Evolutionary conservation across 495 filamentous ascomycete genomes (phyloP).

Genomic region (Aspergillus incahuasiensis): DNA sequence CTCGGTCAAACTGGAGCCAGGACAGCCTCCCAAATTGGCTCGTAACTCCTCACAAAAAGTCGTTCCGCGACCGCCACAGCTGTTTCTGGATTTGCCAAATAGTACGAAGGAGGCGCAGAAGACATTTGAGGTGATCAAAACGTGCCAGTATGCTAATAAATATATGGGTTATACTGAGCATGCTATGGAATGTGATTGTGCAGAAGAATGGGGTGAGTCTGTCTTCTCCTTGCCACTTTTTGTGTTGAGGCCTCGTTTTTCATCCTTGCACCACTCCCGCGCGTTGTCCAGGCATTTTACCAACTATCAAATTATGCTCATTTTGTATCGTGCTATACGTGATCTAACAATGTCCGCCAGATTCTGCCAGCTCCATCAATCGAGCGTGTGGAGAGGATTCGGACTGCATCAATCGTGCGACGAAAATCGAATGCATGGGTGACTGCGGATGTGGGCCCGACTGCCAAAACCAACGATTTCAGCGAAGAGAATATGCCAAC

Average conservation of each 20-base stretch:
- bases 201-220: slow-evolving; percentile 90
- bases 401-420: slow-evolving; percentile 97
- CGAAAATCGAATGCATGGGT: slow-evolving; percentile 91
- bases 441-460: slow-evolving; percentile 79
- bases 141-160: slow-evolving; percentile 85
- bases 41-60: slow-evolving; percentile 72
- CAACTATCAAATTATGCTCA: background rate
- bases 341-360: slow-evolving; percentile 44
- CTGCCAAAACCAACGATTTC: slow-evolving; percentile 95
- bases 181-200: slow-evolving; percentile 92
- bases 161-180: slow-evolving; percentile 87
- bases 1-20: slow-evolving; percentile 59
- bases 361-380: slow-evolving; percentile 57
- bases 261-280: background rate
- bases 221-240: slow-evolving; percentile 7
- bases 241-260: background rate
- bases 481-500: slow-evolving; percentile 79
- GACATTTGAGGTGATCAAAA: slow-evolving; percentile 74
- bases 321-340: background rate
- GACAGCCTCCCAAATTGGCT: slow-evolving; percentile 66
- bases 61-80: slow-evolving; percentile 50
- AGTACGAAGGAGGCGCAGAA: slow-evolving; percentile 67
- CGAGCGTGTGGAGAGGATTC: slow-evolving; percentile 92
- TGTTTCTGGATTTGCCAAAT: slow-evolving; percentile 68
- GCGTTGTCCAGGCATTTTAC: slow-evolving; percentile 1